These are phyloP conservation scores for Apiotrichum montevideense DNA, from an alignment of 1,284 basidiomycete genomes.

Conservation along the genomic window DNA sequence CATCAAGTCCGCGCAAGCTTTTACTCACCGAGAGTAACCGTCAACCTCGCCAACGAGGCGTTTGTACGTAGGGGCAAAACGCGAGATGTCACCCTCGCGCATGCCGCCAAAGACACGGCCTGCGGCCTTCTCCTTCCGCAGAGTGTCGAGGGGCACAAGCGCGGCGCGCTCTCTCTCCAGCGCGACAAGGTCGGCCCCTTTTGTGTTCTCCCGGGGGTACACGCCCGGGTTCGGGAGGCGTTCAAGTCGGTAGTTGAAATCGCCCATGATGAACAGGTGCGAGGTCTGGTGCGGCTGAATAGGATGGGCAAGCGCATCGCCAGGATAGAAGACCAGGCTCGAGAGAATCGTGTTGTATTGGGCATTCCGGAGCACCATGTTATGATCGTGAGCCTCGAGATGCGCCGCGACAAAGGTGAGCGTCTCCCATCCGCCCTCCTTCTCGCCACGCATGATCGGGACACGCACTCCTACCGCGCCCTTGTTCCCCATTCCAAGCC, in stretches of 20 bases:
- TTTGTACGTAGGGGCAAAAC: conserved; percentile 84
- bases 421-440: conserved; percentile 60
- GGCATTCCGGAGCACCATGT: conserved; percentile 63
- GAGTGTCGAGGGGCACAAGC: conserved; percentile 71
- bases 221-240: conserved; percentile 51
- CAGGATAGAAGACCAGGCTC: conserved; percentile 68
- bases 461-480: conserved; percentile 86
- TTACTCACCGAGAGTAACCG: conserved; percentile 60
- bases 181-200: conserved; percentile 34
- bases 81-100: conserved; percentile 73
- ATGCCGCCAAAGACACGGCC: conserved; percentile 65
- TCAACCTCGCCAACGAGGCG: conserved; percentile 71
- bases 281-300: conserved; percentile 70
- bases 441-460: conserved; percentile 54
- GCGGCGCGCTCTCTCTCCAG: conserved; percentile 56
- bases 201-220: conserved; percentile 29
- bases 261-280: conserved; percentile 79
- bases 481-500: conserved; percentile 81
- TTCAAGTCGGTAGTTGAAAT: conserved; percentile 80
- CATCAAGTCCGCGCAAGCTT: no score
- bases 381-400: conserved; percentile 72
- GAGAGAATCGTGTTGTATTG: conserved; percentile 76
- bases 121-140: conserved; percentile 59
- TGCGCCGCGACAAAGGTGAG: conserved; percentile 93
- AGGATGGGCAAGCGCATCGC: conserved; percentile 48